A percentile compares a stretch with the other conserved stretches of the same genome.
Evolutionary conservation across 306 rosid species (phyloP).

Genomic region (Castanea mollissima): DNA sequence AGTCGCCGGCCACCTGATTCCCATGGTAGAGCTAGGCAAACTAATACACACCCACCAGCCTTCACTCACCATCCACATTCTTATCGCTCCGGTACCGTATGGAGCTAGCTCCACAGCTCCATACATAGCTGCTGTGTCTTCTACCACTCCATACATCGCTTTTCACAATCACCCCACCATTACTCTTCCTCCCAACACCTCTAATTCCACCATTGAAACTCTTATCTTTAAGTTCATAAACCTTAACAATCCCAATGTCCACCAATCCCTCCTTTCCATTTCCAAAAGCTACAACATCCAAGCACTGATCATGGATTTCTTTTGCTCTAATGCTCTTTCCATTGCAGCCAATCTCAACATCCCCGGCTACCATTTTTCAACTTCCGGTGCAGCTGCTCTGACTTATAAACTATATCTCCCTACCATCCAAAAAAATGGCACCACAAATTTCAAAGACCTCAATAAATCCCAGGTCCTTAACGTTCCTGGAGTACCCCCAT

Average conservation of each 20-base stretch:
- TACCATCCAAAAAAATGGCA: constrained; percentile 12
- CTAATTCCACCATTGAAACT: constrained; percentile 18
- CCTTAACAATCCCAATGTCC: constrained; percentile 4
- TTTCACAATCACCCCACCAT: constrained; percentile 29
- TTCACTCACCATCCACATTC: constrained; percentile 2
- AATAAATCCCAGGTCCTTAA: background rate
- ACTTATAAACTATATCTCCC: constrained; percentile 7
- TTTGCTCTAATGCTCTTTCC: constrained; percentile 20
- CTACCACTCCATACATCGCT: constrained; percentile 21
- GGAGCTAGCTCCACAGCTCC: constrained; percentile 15
- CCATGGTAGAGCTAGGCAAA: constrained; percentile 42
- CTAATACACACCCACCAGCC: constrained; percentile 21
- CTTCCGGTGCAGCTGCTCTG: constrained; percentile 29
- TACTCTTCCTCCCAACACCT: constrained; percentile 16
- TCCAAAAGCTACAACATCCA: constrained; percentile 6
- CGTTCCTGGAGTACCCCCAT: constrained; percentile 29
- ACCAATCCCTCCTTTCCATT: constrained; percentile 1
- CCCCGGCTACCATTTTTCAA: constrained; percentile 35
- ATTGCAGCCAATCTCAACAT: constrained; percentile 26
- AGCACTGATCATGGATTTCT: constrained; percentile 43
- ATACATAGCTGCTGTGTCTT: constrained; percentile 27
- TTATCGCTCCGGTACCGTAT: constrained; percentile 39
- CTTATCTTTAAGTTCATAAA: constrained; percentile 24
- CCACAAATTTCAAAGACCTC: constrained; percentile 18
- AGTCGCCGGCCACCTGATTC: constrained; percentile 28